Evolutionary conservation across 2,329 filamentous ascomycete genomes (phyloP), one percentile per base, ranked within the genome.

Genomic region (Biscogniauxia marginata): DNA sequence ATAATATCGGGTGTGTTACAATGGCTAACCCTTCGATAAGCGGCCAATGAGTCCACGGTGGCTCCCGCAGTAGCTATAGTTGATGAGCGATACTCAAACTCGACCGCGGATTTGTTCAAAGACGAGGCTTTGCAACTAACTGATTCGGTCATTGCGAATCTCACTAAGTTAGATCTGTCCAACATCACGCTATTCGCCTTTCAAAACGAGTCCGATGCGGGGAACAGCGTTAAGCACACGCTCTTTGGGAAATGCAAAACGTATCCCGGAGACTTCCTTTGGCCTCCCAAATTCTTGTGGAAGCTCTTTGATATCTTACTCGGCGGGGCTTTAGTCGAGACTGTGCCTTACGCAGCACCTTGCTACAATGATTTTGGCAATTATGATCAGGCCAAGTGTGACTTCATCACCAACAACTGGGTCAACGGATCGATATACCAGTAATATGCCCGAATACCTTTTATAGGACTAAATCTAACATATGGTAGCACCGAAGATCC

Each of bases 401-500:
- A 49, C 16, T 57, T 61, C 16, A 44, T 74, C 2, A 46, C 60
- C 1, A 57, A 55, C n/a, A 64, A 70, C 23, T 74, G 70, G 70
- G 58, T 24, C 23, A 53, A 61, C 9, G 30, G 30, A 11, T 65
- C 65, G 3, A 50, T 53, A 25, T 63, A 61, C 5, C 62, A 67
- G 65, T 68, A 52, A 57, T 60, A 47, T 19, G 5, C 2, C 20
- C 22, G 11, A 43, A 3, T 52, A 23, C 30, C 7, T 4, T 16
- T 18, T 34, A n/a, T 52, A 19, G 6, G 13, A 44, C 18, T 11
- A 13, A 19, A 13, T 6, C 4, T 2, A 56, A 4, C 7, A 46
- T 23, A 16, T 44, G 25, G 18, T n/a, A 74, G 73, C 55, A 66
- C 69, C 11, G 53, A 64, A 3, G 71, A 77, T 51, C 75, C 75